Conservation (phyloP, 2,329 filamentous ascomycete genomes). For the Sporothrix curviconia region DNA sequence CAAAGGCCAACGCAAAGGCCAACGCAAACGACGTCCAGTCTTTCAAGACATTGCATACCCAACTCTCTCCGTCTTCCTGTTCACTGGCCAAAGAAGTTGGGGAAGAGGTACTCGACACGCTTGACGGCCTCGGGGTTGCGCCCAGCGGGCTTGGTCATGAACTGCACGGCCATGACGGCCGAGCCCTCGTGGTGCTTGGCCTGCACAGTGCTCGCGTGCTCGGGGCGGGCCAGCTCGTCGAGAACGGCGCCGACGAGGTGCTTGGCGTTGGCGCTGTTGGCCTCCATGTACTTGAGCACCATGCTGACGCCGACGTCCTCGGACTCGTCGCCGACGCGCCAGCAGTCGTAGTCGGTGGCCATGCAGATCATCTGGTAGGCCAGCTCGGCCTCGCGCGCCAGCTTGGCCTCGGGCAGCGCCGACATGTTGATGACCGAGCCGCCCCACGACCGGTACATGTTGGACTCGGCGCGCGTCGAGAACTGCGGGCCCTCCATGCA, state of each 20-base stretch:
- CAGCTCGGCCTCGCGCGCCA: conserved; percentile 92
- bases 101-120: conserved; percentile 82
- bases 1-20: background rate
- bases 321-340: conserved; percentile 70
- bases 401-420: conserved; percentile 87
- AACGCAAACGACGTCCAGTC: background rate
- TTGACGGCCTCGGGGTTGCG: conserved; percentile 67
- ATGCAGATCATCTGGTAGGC: conserved; percentile 99
- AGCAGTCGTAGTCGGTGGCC: conserved; percentile 99
- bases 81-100: conserved; percentile 56
- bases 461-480: conserved; percentile 88
- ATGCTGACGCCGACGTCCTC: conserved; percentile 90
- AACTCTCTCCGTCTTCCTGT: background rate
- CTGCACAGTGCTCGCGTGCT: conserved; percentile 66
- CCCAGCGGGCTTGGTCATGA: conserved; percentile 74
- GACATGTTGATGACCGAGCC: conserved; percentile 98
- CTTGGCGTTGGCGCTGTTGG: conserved; percentile 83
- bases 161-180: conserved; percentile 68
- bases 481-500: conserved; percentile 99
- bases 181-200: conserved; percentile 77
- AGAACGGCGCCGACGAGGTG: conserved; percentile 79
- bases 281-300: conserved; percentile 94
- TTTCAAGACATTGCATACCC: background rate
- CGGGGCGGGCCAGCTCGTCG: conserved; percentile 72
- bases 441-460: conserved; percentile 92